Evolutionary conservation across 2,329 filamentous ascomycete genomes (phyloP).

Genomic region (Diaporthe helianthi): DNA sequence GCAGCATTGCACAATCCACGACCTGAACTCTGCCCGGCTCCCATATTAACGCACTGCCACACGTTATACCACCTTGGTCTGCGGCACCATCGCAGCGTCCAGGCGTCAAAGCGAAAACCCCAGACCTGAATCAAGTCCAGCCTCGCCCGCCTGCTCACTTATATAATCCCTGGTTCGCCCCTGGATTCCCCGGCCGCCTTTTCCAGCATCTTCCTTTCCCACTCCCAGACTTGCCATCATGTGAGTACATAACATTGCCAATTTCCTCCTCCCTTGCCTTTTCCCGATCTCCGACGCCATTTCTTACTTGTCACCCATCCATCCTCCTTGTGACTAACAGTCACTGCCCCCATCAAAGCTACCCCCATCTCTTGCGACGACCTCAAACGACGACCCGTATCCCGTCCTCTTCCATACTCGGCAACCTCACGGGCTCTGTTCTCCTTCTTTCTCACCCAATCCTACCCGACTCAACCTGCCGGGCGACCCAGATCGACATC

Average conservation of each 20-base stretch:
- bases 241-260: constrained; percentile 36
- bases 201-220: constrained; percentile 36
- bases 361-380: not conserved
- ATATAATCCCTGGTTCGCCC: constrained; percentile 27
- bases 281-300: not conserved
- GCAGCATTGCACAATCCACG: constrained; percentile 17
- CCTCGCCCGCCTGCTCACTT: constrained; percentile 18
- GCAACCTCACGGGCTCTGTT: constrained; percentile 15
- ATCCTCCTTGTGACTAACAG: constrained; percentile 25
- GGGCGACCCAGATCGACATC: not conserved
- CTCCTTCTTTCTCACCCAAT: not conserved
- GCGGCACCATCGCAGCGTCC: not conserved
- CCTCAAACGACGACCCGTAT: not conserved
- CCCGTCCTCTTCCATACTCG: not conserved
- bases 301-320: constrained; percentile 1
- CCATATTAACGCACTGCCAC: constrained; percentile 7
- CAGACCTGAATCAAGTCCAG: constrained; percentile 26
- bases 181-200: constrained; percentile 31
- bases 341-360: not conserved
- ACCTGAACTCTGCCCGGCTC: constrained; percentile 1
- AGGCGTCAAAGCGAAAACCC: not conserved
- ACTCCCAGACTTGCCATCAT: constrained; percentile 26
- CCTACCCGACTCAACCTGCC: not conserved
- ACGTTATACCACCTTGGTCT: constrained; percentile 19
- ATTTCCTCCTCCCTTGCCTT: constrained; percentile 23